Base-by-base conservation (phyloP, 441 rosid genomes). In the Jatropha podagrica region DNA sequence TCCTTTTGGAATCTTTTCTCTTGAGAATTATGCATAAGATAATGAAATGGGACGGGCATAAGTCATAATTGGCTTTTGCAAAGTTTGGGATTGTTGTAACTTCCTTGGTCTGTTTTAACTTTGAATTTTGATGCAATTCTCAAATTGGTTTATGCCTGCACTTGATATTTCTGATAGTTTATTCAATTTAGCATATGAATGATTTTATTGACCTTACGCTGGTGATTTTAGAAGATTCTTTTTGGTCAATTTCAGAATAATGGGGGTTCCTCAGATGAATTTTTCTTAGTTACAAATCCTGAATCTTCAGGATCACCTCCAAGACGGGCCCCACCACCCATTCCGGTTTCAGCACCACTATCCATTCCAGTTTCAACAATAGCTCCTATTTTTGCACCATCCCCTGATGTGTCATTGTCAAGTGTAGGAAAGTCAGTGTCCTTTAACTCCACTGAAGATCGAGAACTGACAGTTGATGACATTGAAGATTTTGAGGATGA, bases 261-360 rank as follows among this genome's bases (percentile, higher is more conserved):
- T 65, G 74, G 87, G 15, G 91, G 91, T 74, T 83, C 97, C 44
- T 77, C 88, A 65, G 91, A 92, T 81, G 99, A 96, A 26, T 96
- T 92, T 85, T 92, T 91, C 85, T 83, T 96, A 91, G 92, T 87
- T 74, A 96, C 99, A 70, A 85, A 79, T 82, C 88, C 90, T 65
- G 97, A 89, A 74, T 76, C 78, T 79, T 96, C 97, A 74, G 97
- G 99, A 73, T 90, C 93, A 72, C 99, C 98, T 87, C 99, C 99
- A 0, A 91, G 83, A 83, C 90, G 97, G 82, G 89, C 92, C 18
- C 97, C 98, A 1, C 99, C 99, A 5, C 84, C 88, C 51, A 52
- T 85, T 79, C 91, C 92, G 68, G 71, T 83, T 65, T 81, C 84
- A 59, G 76, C 68, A 32, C 78, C 90, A 12, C 27, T 6, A 15